Base-by-base conservation (phyloP, 345 rosid genomes). In the Anacardium occidentale region DNA sequence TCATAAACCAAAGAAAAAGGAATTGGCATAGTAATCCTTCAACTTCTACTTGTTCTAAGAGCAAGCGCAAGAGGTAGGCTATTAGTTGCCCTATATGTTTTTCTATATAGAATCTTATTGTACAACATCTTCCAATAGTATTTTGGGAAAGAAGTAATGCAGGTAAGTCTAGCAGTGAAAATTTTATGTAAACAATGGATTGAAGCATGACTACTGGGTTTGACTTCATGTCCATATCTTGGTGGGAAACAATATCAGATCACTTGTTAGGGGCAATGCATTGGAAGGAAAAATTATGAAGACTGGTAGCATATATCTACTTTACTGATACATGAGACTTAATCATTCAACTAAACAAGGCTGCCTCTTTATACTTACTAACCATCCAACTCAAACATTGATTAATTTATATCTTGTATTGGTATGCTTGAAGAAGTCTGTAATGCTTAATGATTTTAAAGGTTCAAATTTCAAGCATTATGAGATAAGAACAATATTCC, bases 1-100 rank as follows among this genome's bases (percentile, higher is more conserved):
- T 91, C 57, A 91, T 91, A 75, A 92, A 92, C 83, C 93, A 92
- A 80, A 85, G 97, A 67, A 92, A 92, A 82, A 90, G 96, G 81
- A 92, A 92, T 76, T 92, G 93, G 97, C 87, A 90, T 76, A 84
- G 82, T 74, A 92, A 82, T 77, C 78, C 92, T 24, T 87, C 96
- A 25, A 84, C 89, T 26, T 83, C 93, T 22, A 77, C 89, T 2
- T 70, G 75, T 70, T 55, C 77, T 53, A 92, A 88, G 87, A 85
- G 82, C 89, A 92, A 90, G 66, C 96, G 96, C 72, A 92, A 88
- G 87, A 87, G 85, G 93, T 92, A 89, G 64, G 79, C 56, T 52
- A 26, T 53, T 56, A 2, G 42, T 20, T 47, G 9, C n/a, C 40
- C 40, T n/a, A n/a, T n/a, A 34, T 50, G 17, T 61, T 45, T 37